Base-by-base conservation (phyloP, 306 rosid species). In the Luffa acutangula region DNA sequence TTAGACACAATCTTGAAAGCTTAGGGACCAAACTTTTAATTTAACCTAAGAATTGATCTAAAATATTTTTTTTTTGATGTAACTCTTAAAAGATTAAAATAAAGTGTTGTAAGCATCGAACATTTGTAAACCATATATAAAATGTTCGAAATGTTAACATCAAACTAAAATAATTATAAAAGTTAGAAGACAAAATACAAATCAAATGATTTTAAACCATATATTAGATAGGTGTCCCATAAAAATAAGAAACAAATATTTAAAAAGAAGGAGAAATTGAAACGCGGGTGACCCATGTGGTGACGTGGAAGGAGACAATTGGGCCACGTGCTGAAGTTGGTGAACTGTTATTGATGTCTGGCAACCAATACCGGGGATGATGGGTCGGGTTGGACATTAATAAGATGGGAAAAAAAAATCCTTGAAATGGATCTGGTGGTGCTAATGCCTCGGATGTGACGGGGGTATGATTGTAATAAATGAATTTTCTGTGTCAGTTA, bases 381-480 rank as follows among this genome's bases (percentile, higher is more conserved):
- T 46, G 37, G 77, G 77, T 71, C 57, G 39, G 13, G 53, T 70
- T 70, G 11, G 76, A 21, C 36, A 43, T 70, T 18, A 70, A 70
- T 43, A 45, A 69, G 75, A 69, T 60, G 64, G 14, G 21, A 58
- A 58, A 57, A 57, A 41, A 18, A 37, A 37, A 69, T n/a, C 25
- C 1, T 42, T 39, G 4, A n/a, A n/a, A 69, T n/a, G 76, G 57
- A 72, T 72, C 59, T 25, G 6, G 58, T 72, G 77, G 42, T 48
- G 58, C 14, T 6, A 14, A 48, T 72, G 41, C 13, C 43, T 71
- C 20, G 41, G 42, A 71, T 71, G 77, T 71, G 58, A 48, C 12
- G 36, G 57, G 77, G 57, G 77, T 71, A 71, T 71, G 57, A 46
- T 45, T 45, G 77, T 71, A 46, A 72, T 72, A 46, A 72, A 72